Evolutionary conservation across 768 basidiomycete genomes (phyloP).

Genomic region (Pluteus cervinus): DNA sequence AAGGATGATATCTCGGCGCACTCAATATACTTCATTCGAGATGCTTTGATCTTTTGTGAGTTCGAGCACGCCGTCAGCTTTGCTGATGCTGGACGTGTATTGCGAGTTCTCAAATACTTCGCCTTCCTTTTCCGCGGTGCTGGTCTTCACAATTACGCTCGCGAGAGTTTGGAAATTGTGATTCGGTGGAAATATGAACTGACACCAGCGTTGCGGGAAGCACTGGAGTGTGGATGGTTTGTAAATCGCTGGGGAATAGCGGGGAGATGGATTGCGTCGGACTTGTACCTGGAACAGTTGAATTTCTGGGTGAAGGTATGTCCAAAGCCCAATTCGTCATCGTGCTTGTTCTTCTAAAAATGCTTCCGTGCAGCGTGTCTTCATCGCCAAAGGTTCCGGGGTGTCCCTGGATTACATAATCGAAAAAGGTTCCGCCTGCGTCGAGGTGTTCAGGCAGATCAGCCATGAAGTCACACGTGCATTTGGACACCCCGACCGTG

Average conservation of each 20-base stretch:
- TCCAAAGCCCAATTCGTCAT: too few species aligned
- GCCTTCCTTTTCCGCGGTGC: too few species aligned
- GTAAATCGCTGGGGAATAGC: constrained; percentile 18
- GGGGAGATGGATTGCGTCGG: constrained; percentile 19
- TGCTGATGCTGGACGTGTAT: too few species aligned
- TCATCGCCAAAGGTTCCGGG: constrained; percentile 18
- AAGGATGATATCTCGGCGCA: too few species aligned
- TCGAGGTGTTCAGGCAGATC: constrained; percentile 21
- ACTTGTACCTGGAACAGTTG: constrained; percentile 24
- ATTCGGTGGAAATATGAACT: constrained; percentile 15
- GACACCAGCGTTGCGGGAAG: constrained; percentile 6
- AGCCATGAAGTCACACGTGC: constrained; percentile 12
- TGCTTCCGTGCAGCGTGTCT: constrained; percentile 13
- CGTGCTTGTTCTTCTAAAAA: too few species aligned
- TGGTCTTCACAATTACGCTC: too few species aligned
- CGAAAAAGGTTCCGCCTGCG: constrained; percentile 21
- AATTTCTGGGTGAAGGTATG: constrained; percentile 23
- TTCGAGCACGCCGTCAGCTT: constrained; percentile 25
- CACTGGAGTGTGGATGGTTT: constrained; percentile 20
- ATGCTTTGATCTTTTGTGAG: constrained; percentile 19
- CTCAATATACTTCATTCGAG: constrained; percentile 21
- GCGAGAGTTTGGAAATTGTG: constrained; percentile 14
- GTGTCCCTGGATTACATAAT: constrained; percentile 20
- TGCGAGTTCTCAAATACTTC: too few species aligned
- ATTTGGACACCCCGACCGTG: constrained; percentile 16